Percentiles rank a stretch among this genome's conserved stretches.
Conservation (phyloP, 2,329 filamentous ascomycete species). For the Botrytis tulipae region DNA sequence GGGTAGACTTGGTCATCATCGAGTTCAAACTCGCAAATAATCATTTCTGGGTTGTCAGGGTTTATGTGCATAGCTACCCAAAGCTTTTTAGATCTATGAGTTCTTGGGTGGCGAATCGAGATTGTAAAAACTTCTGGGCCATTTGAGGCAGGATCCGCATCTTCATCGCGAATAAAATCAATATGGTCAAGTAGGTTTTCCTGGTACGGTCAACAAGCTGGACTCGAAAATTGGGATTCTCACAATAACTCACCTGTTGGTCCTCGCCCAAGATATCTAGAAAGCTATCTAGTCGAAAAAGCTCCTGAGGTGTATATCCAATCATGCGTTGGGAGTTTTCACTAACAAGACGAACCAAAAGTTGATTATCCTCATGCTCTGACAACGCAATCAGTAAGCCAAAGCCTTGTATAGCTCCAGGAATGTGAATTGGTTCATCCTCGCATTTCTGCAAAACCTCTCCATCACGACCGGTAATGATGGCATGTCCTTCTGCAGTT, state of each 20-base stretch:
- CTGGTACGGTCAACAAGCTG: slow-evolving; percentile 46
- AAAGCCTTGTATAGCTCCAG: slow-evolving; percentile 58
- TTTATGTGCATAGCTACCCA: slow-evolving; percentile 88
- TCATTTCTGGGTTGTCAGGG: slow-evolving; percentile 61
- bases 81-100: slow-evolving; percentile 57
- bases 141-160: slow-evolving; percentile 69
- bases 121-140: slow-evolving; percentile 86
- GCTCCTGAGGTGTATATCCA: slow-evolving; percentile 71
- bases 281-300: slow-evolving; percentile 74
- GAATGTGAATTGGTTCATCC: slow-evolving; percentile 87
- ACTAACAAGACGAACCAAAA: slow-evolving; percentile 71
- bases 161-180: slow-evolving; percentile 83
- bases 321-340: slow-evolving; percentile 77
- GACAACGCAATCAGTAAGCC: slow-evolving; percentile 73
- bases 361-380: slow-evolving; percentile 65
- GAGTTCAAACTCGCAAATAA: slow-evolving; percentile 86
- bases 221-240: neutral
- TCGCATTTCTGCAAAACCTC: slow-evolving; percentile 75
- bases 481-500: slow-evolving; percentile 74
- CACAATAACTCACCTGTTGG: slow-evolving; percentile 13
- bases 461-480: slow-evolving; percentile 76
- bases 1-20: slow-evolving; percentile 73
- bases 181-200: slow-evolving; percentile 84
- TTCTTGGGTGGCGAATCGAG: slow-evolving; percentile 55
- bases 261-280: slow-evolving; percentile 58